These are phyloP conservation scores for Pseudozyma pruni DNA, from an alignment of 1,284 basidiomycete genomes.

Conservation along the genomic window DNA sequence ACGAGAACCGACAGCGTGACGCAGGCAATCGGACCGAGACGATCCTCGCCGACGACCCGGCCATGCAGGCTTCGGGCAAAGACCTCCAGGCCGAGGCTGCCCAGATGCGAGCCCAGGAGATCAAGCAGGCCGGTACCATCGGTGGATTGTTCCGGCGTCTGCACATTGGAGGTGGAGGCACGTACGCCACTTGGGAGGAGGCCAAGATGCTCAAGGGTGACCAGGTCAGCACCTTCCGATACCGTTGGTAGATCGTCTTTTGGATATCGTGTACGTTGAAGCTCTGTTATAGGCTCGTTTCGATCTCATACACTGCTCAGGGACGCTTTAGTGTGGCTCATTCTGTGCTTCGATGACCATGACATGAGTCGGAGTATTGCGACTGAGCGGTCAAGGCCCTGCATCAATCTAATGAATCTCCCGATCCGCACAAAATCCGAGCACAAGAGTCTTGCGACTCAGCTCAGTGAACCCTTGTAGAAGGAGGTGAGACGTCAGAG, in stretches of 20 bases:
- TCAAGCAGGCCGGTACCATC: constrained; percentile 14
- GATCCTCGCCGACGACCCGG: constrained; percentile 69
- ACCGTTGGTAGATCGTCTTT: constrained; percentile 13
- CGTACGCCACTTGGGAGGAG: constrained; percentile 51
- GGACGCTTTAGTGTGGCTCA: no score
- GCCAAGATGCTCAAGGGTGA: constrained; percentile 56
- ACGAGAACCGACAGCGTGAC: constrained; percentile 75
- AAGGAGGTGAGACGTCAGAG: no score
- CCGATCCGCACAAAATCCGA: no score
- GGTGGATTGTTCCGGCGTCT: constrained; percentile 17
- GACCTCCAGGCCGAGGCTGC: constrained; percentile 36
- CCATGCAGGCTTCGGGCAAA: constrained; percentile 20
- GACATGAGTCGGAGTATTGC: no score
- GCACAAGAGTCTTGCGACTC: no score
- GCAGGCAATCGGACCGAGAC: constrained; percentile 77
- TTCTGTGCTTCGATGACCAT: no score
- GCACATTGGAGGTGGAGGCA: constrained; percentile 47
- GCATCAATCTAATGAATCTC: no score
- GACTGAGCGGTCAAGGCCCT: no score
- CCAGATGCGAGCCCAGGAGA: constrained; percentile 26
- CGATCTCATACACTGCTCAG: no score
- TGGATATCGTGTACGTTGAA: no score
- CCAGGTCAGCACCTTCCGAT: constrained; percentile 30
- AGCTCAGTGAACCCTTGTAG: no score
- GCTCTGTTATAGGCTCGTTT: no score